phyloP scores from a whole-genome alignment of 31 red algal species.

The Porphyra umbilicalis region DNA sequence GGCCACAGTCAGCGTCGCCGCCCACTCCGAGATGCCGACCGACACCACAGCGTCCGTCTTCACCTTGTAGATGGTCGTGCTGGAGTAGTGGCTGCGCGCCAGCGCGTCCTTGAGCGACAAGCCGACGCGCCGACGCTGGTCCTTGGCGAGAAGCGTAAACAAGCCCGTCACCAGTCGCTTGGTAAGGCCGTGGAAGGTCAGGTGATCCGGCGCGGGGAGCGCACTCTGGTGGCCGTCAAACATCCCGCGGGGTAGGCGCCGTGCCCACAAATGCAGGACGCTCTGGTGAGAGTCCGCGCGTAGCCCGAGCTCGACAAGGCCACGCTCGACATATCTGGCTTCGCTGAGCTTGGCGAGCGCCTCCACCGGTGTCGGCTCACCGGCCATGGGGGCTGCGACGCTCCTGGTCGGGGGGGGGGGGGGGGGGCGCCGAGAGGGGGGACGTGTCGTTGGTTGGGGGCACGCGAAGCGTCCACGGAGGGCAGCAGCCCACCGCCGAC shows the following conservation, averaged over 20 bases:
- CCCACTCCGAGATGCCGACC: background rate
- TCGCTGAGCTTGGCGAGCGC: background rate
- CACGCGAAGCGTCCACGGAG: too few species aligned
- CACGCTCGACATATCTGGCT: background rate
- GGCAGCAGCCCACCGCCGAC: too few species aligned
- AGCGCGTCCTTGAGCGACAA: background rate
- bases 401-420: too few species aligned
- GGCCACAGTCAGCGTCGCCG: background rate
- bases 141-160: background rate
- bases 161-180: background rate
- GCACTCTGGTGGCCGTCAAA: background rate
- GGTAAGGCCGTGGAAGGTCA: background rate
- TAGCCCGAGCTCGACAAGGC: background rate
- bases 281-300: background rate
- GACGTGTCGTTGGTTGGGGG: too few species aligned
- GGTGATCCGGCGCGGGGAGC: background rate
- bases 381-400: too few species aligned
- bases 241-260: background rate
- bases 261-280: background rate
- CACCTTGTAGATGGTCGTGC: background rate
- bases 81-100: background rate
- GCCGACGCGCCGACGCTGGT: background rate
- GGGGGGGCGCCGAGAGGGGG: too few species aligned
- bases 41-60: background rate
- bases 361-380: too few species aligned